Percentiles rank a stretch among this genome's conserved stretches.
Evolutionary conservation across 768 basidiomycete species (phyloP).

Genomic region (Dioszegia hungarica): DNA sequence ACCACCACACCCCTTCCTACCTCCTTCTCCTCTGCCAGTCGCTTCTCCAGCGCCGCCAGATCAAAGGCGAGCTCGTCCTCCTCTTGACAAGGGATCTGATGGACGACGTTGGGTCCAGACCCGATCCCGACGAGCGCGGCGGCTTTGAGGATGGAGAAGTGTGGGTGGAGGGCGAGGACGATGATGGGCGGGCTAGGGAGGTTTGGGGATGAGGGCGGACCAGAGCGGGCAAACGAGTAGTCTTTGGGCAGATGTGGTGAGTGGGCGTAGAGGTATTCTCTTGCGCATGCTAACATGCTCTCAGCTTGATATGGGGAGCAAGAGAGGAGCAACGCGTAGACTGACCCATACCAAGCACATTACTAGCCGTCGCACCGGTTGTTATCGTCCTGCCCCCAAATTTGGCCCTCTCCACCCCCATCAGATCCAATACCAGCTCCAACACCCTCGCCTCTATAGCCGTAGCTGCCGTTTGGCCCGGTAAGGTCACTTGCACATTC

Average conservation of each 20-base stretch:
- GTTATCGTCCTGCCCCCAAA: constrained; percentile 51
- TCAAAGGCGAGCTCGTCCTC: constrained; percentile 47
- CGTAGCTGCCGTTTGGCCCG: constrained; percentile 34
- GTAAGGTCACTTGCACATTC: constrained; percentile 48
- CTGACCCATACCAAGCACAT: constrained; percentile 52
- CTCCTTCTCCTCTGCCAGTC: constrained; percentile 35
- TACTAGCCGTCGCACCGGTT: constrained; percentile 52
- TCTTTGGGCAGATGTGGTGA: constrained; percentile 31
- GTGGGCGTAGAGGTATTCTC: constrained; percentile 46
- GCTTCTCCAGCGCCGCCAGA: constrained; percentile 37
- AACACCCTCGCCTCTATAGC: constrained; percentile 43
- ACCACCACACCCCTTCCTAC: constrained; percentile 45
- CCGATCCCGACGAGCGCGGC: constrained; percentile 52
- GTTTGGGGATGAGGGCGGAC: constrained; percentile 43
- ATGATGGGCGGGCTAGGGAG: constrained; percentile 28
- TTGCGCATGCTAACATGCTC: constrained; percentile 45
- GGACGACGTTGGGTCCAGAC: constrained; percentile 45
- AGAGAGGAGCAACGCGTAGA: too few species aligned
- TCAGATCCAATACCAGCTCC: constrained; percentile 44
- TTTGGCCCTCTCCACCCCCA: constrained; percentile 23
- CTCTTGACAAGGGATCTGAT: constrained; percentile 16
- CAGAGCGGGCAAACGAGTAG: constrained; percentile 51
- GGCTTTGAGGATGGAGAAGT: constrained; percentile 52
- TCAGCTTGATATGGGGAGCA: too few species aligned
- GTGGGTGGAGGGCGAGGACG: constrained; percentile 49